Percentiles rank a stretch among this genome's conserved stretches.
Conservation (phyloP, 2,329 filamentous ascomycete species). For the Gnomoniopsis sp. region DNA sequence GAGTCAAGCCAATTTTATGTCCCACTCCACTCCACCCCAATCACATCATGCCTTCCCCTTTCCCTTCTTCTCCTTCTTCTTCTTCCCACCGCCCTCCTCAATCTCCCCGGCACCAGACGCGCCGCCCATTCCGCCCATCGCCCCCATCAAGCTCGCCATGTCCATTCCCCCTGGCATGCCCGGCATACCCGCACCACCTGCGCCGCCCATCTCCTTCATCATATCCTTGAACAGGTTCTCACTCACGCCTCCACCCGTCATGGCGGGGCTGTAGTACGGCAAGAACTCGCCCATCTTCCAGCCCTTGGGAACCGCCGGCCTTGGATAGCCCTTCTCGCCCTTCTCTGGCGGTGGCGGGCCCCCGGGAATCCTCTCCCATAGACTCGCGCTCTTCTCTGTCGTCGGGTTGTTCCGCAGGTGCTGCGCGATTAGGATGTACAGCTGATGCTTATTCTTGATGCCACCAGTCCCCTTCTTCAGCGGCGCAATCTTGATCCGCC, state of each 20-base stretch:
- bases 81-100: conserved; percentile 29
- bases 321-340: conserved; percentile 61
- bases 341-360: conserved; percentile 59
- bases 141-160: conserved; percentile 19
- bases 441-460: conserved; percentile 78
- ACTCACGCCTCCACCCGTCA: conserved; percentile 88
- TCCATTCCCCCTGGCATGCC: conserved; percentile 23
- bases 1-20: too few species aligned
- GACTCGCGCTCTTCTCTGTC: conserved; percentile 62
- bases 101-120: conserved; percentile 26
- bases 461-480: conserved; percentile 50
- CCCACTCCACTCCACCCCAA: too few species aligned
- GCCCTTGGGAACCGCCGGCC: conserved; percentile 73
- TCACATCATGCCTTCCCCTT: conserved; percentile 40
- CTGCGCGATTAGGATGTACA: conserved; percentile 75
- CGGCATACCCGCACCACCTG: conserved; percentile 23
- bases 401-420: conserved; percentile 79
- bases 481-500: conserved; percentile 71
- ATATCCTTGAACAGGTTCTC: conserved; percentile 96
- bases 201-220: conserved; percentile 77
- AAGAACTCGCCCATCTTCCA: conserved; percentile 87
- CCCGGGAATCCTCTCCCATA: conserved; percentile 70
- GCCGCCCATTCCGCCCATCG: conserved; percentile 25
- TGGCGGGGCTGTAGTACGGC: conserved; percentile 81
- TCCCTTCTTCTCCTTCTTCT: conserved; percentile 44